A percentile compares a stretch with the other conserved stretches of the same genome.
Conservation (phyloP, 2,329 filamentous ascomycete genomes). For the Nemania diffusa region DNA sequence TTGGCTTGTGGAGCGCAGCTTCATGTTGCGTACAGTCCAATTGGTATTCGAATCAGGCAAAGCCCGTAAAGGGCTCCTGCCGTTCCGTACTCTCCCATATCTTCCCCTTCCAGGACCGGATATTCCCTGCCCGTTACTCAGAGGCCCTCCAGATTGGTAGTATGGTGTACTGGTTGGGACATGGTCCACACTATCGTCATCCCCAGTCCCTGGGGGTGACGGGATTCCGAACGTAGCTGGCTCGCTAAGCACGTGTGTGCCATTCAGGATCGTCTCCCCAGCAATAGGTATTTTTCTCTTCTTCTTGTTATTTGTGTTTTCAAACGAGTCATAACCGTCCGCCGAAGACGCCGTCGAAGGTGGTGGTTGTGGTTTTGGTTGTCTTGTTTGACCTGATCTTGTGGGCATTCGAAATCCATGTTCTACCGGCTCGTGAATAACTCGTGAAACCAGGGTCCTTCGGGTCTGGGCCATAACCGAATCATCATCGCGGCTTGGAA, state of each 20-base stretch:
- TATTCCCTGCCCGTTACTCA: constrained; percentile 73
- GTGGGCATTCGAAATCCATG: constrained; percentile 56
- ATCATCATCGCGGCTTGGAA: constrained; percentile 41
- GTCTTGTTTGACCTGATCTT: constrained; percentile 58
- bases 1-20: constrained; percentile 57
- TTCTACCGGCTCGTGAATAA: constrained; percentile 58
- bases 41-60: constrained; percentile 67
- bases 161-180: constrained; percentile 50
- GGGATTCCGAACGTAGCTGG: constrained; percentile 48
- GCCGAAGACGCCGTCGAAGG: constrained; percentile 75
- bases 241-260: constrained; percentile 54
- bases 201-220: constrained; percentile 49
- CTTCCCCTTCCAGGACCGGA: constrained; percentile 87
- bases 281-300: constrained; percentile 97
- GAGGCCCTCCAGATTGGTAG: constrained; percentile 61
- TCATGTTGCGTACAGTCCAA: constrained; percentile 63
- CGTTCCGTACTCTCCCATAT: constrained; percentile 74
- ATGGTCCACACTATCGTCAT: constrained; percentile 50
- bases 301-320: constrained; percentile 99
- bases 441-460: constrained; percentile 55
- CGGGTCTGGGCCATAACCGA: constrained; percentile 41
- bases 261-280: constrained; percentile 69
- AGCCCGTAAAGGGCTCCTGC: constrained; percentile 70
- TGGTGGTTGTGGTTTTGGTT: constrained; percentile 64
- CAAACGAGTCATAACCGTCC: constrained; percentile 96